Base-by-base conservation (phyloP, 768 basidiomycete species). In the Glaciozyma antarctica region DNA sequence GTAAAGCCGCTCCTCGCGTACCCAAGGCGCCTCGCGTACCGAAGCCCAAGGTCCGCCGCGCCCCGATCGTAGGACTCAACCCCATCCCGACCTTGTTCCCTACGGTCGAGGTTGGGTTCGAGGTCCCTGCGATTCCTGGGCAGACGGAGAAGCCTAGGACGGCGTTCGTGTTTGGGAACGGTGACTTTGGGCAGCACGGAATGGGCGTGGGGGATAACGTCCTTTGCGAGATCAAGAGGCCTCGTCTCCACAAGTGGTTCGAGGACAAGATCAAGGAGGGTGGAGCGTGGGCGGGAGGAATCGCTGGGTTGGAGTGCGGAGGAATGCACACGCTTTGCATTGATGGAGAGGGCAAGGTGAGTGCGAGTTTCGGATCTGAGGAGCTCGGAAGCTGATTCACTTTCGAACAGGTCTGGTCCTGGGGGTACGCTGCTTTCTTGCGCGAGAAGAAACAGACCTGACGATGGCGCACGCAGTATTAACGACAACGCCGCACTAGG, bases 121-220 rank as follows among this genome's bases (percentile, higher is more conserved):
- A 24, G 52, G 15, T 60, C 26, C 32, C 58, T 7, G 4, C 28
- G n/a, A 38, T 67, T 30, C 62, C 69, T 1, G 13, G 16, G 4
- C 56, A 60, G 0, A 10, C 12, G 1, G 63, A 62, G 13, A 53
- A 55, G 5, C 61, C 67, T 1, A 62, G 70, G 16, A 54, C 64
- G 49, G 80, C 92, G 22, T 94, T 92, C 69, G 86, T 83, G 12
- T 97, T 88, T 83, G 94, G 94, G 10, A 85, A 76, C 22, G 92
- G 91, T 32, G 92, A 94, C 77, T 90, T 91, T 78, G 93, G 92
- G 38, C 93, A 98, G 76, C 87, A 95, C 73, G 95, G 93, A 41
- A 83, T 94, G 80, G 94, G 94, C 16, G 71, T 73, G 17, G 76
- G 76, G 54, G 45, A 84, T 34, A 83, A 85, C 68, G 74, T 78